Percentiles rank a stretch among this genome's conserved stretches.
Evolutionary conservation across 1,284 basidiomycete species (phyloP).

Genomic region (Trichosporon sp.): DNA sequence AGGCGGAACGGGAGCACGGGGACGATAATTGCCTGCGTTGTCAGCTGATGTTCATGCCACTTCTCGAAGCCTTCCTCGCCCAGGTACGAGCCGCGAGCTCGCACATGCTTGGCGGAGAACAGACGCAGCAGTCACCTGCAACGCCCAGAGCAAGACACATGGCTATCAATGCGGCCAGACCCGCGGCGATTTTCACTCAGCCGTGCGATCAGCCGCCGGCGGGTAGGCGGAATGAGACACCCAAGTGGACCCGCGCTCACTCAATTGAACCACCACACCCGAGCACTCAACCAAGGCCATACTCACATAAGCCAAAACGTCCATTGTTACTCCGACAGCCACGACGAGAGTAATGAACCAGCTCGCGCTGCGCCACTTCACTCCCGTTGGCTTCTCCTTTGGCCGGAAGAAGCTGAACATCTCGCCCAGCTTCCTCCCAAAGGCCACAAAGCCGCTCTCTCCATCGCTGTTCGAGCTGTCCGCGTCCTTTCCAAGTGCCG

Average conservation of each 20-base stretch:
- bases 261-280: no score
- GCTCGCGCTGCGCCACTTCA: conserved; percentile 31
- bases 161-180: no score
- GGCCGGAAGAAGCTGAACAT: neutral
- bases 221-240: no score
- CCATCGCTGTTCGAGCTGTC: neutral
- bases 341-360: conserved; percentile 40
- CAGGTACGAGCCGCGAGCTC: no score
- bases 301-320: conserved; percentile 40
- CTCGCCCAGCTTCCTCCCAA: neutral
- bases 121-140: no score
- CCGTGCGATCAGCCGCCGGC: no score
- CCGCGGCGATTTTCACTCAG: no score
- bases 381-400: neutral
- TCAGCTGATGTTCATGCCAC: neutral
- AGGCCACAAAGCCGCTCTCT: neutral
- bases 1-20: conserved; percentile 65
- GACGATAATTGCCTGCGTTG: conserved; percentile 34
- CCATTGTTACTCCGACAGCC: conserved; percentile 28
- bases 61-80: no score
- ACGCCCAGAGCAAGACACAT: no score
- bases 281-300: neutral
- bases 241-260: no score
- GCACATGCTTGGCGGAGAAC: no score
- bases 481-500: no score